Conservation (phyloP, 2,329 filamentous ascomycete species). For the Tolypocladium inflatum region DNA sequence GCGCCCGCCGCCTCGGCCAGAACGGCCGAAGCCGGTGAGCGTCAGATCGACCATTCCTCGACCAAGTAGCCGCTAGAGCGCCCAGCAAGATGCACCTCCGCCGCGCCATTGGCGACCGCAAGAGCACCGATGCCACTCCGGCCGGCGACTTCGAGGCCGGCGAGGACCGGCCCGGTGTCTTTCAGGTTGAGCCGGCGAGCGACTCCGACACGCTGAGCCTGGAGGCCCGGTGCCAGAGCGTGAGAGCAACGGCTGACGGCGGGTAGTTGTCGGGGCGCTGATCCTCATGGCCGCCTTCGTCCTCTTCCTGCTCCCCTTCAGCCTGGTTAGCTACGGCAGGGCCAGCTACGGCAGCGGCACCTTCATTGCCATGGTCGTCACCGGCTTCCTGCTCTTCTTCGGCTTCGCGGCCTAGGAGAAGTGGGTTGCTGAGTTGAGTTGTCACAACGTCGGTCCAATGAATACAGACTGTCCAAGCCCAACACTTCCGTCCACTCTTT, state of each 20-base stretch:
- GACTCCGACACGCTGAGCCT: background rate
- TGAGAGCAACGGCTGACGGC: background rate
- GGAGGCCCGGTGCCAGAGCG: too few relatives aligned
- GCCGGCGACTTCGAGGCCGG: background rate
- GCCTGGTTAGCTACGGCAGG: slow-evolving; percentile 34
- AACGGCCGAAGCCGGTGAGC: background rate
- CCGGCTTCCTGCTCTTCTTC: slow-evolving; percentile 48
- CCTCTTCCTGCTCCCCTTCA: slow-evolving; percentile 56
- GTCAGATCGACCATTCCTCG: background rate
- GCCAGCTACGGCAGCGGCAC: slow-evolving; percentile 35
- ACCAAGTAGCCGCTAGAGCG: background rate
- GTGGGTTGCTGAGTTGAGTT: slow-evolving; percentile 22
- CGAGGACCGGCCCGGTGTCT: background rate
- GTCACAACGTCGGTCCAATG: too few relatives aligned
- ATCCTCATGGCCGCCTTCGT: slow-evolving; percentile 45
- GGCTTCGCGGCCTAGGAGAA: slow-evolving; percentile 48
- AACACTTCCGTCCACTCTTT: too few relatives aligned
- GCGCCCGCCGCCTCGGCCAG: background rate
- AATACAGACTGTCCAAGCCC: too few relatives aligned
- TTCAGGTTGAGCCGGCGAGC: background rate
- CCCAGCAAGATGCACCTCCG: background rate
- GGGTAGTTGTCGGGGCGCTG: slow-evolving; percentile 38
- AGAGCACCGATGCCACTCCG: background rate
- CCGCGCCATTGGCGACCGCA: background rate
- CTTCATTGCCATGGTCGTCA: slow-evolving; percentile 44